Evolutionary conservation across 2,329 filamentous ascomycete genomes (phyloP), one percentile per base, ranked within the genome.

Genomic region (Hymenoscyphus infarciens): DNA sequence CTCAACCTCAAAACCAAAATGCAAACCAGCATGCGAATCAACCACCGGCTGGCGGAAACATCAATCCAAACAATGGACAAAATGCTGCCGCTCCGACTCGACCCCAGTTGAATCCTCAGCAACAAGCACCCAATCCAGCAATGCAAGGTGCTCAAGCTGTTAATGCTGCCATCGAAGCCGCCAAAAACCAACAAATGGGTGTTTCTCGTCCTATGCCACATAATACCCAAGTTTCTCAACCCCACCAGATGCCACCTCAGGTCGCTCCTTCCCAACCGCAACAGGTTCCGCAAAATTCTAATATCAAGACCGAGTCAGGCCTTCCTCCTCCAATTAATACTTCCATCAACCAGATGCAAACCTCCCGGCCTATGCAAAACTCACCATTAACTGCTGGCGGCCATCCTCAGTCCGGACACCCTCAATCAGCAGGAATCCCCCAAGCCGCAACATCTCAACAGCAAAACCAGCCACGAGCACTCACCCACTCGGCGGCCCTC

Each of bases 101-200:
- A 53, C 72, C 73, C 33, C 68, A 70, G 35, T 65, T 72, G 67
- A 73, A 67, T 57, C 55, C 66, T 7, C 69, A 74, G 31, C 71
- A 67, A 38, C 64, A 72, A 60, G 53, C 68, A 31, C 56, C 67
- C 25, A 74, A 73, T 45, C 69, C 69, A 19, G 67, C 71, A 11
- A 29, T 71, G 13, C 72, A 71, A 62, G 70, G 66, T 49, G 74
- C 72, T 13, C 72, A 75, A 39, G 69, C 73, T 19, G 69, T 75
- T 13, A 73, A 74, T 65, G 72, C 72, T 49, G 73, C 73, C 15
- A 73, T 75, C 29, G 72, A 75, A 62, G 69, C 69, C 25, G 73
- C 73, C 19, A 68, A 70, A 57, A 73, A 73, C 56, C 73, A 75
- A 62, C 69, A 71, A 63, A 65, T 57, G 49, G 73, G 68, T 52